Conservation (phyloP, 192 early-diverging fungal genomes). For the Helicostylum pulchrum region DNA sequence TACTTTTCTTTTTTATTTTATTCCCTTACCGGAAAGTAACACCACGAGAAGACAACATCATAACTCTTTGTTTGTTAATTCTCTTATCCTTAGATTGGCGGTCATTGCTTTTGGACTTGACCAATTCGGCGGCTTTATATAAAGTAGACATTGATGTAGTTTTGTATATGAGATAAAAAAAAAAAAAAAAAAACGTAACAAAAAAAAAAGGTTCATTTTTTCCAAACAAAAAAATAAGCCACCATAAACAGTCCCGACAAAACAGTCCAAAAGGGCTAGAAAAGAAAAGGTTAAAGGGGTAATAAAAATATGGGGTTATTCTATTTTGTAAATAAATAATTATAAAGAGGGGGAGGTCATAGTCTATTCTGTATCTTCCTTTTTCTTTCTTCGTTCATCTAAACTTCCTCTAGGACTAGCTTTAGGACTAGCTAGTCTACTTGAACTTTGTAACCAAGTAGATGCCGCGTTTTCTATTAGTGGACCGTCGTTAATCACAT, state of each 20-base stretch:
- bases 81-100: slow-evolving; percentile 46
- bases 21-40: slow-evolving; percentile 69
- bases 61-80: slow-evolving; percentile 88
- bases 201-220: slow-evolving; percentile 9
- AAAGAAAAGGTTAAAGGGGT: too few species aligned
- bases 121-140: slow-evolving; percentile 36
- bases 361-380: not conserved
- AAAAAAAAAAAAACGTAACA: not conserved
- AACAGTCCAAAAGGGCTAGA: too few species aligned
- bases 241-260: not conserved
- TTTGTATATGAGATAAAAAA: not conserved
- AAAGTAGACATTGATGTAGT: slow-evolving; percentile 35
- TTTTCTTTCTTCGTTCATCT: slow-evolving; percentile 21
- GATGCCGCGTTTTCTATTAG: not conserved
- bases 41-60: slow-evolving; percentile 86
- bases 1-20: not conserved
- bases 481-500: slow-evolving; percentile 5
- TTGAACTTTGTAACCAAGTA: not conserved
- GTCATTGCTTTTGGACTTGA: slow-evolving; percentile 20
- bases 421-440: slow-evolving; percentile 13
- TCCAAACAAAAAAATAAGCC: not conserved
- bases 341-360: too few species aligned
- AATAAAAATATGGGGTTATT: too few species aligned
- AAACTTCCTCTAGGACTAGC: slow-evolving; percentile 23
- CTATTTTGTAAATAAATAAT: too few species aligned